Evolutionary conservation across 1,284 basidiomycete genomes (phyloP).

Genomic region (Amylostereum chailletii): DNA sequence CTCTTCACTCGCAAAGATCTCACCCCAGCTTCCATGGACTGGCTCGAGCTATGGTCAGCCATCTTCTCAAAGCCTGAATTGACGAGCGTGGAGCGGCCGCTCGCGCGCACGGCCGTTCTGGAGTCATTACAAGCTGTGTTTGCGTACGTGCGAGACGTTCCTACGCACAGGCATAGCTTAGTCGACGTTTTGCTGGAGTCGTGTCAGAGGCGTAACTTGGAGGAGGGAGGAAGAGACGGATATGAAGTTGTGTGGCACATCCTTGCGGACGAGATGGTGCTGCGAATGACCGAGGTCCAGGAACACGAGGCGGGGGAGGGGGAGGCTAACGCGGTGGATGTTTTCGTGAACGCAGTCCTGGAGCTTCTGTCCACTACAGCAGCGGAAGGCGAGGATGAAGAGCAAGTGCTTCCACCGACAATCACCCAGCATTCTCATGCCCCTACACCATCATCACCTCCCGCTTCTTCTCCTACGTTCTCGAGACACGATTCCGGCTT

Average conservation of each 20-base stretch:
- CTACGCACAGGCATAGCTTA: conserved; percentile 50
- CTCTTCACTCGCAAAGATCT: conserved; percentile 60
- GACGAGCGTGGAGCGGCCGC: conserved; percentile 34
- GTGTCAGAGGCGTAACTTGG: conserved; percentile 32
- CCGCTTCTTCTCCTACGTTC: conserved; percentile 39
- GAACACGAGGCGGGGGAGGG: conserved; percentile 15
- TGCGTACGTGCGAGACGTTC: conserved; percentile 60
- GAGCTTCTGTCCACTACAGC: conserved; percentile 12
- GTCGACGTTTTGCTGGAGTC: conserved; percentile 49
- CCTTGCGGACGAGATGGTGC: conserved; percentile 52
- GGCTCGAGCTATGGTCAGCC: conserved; percentile 56
- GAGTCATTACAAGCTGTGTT: conserved; percentile 47
- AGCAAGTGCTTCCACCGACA: conserved; percentile 31
- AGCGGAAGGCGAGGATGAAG: conserved; percentile 18
- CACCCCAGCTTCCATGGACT: conserved; percentile 58
- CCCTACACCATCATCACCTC: conserved; percentile 24
- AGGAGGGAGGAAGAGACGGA: conserved; percentile 25
- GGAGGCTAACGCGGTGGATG: neutral
- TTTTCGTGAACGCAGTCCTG: conserved; percentile 13
- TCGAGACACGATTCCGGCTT: conserved; percentile 51
- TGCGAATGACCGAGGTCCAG: conserved; percentile 34
- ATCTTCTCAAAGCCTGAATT: conserved; percentile 45
- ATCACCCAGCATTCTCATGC: conserved; percentile 10
- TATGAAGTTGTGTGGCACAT: conserved; percentile 51
- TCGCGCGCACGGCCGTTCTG: conserved; percentile 50